Percentiles rank a stretch among this genome's conserved stretches.
Conservation (phyloP, 768 basidiomycete species). For the Panaeolus papilionaceus region DNA sequence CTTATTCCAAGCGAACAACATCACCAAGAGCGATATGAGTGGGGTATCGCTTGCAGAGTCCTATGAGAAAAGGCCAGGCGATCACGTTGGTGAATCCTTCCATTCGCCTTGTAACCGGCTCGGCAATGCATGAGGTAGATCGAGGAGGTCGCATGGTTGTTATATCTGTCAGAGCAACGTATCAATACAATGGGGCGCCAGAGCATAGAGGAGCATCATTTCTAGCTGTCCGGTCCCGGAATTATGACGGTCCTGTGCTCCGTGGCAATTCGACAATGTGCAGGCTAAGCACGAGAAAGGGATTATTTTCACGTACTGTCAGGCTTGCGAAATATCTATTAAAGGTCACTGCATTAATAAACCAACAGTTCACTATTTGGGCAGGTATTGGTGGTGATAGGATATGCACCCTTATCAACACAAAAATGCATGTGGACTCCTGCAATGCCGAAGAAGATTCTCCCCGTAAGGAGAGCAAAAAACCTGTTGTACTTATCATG, state of each 20-base stretch:
- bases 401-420: neutral
- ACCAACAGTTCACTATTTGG: neutral
- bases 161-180: neutral
- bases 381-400: neutral
- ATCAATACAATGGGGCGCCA: neutral
- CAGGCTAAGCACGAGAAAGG: neutral
- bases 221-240: neutral
- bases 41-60: neutral
- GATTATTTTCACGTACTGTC: constrained; percentile 3
- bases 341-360: neutral
- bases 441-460: neutral
- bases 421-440: neutral
- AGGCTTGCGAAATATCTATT: constrained; percentile 6
- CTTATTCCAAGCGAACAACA: constrained; percentile 4
- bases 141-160: neutral
- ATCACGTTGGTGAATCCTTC: neutral
- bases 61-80: neutral
- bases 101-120: neutral
- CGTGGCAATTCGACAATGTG: constrained; percentile 8
- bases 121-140: neutral
- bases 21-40: neutral
- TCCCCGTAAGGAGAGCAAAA: neutral
- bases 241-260: constrained; percentile 1
- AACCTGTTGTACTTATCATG: constrained; percentile 2
- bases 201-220: neutral